Evolutionary conservation across 2,329 filamentous ascomycete genomes (phyloP).

Genomic region (Fusarium duplospermum): DNA sequence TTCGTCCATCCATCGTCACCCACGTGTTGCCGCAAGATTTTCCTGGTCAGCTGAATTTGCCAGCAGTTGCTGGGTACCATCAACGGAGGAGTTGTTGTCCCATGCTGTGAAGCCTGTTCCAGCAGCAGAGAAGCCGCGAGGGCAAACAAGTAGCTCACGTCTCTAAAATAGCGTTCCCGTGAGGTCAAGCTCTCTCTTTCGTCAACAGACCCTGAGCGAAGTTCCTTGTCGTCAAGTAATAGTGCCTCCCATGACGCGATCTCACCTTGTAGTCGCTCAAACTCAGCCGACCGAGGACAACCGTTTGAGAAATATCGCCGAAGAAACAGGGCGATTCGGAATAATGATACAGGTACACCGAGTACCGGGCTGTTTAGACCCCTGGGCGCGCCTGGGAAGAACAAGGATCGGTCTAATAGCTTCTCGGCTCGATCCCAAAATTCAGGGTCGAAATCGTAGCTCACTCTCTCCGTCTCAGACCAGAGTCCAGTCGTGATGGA

Average conservation of each 20-base stretch:
- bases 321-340: constrained; percentile 24
- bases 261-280: constrained; percentile 8
- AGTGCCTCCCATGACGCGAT: constrained; percentile 26
- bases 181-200: neutral
- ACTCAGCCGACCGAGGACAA: neutral
- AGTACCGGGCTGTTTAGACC: constrained; percentile 39
- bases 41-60: constrained; percentile 25
- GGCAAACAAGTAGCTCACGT: constrained; percentile 33
- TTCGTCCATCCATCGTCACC: constrained; percentile 31
- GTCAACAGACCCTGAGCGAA: neutral
- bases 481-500: constrained; percentile 34
- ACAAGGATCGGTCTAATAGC: constrained; percentile 11
- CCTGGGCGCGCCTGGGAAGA: constrained; percentile 20
- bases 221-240: constrained; percentile 6
- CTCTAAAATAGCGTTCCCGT: constrained; percentile 18
- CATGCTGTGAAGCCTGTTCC: constrained; percentile 15
- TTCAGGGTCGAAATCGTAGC: constrained; percentile 19
- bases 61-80: constrained; percentile 12
- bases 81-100: neutral
- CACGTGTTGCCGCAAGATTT: constrained; percentile 24
- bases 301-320: constrained; percentile 14
- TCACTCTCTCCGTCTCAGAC: constrained; percentile 15
- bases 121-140: constrained; percentile 33
- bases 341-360: constrained; percentile 35
- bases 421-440: constrained; percentile 37